Base-by-base conservation (phyloP, 2,329 filamentous ascomycete species). In the Paracamarosporium sp. region DNA sequence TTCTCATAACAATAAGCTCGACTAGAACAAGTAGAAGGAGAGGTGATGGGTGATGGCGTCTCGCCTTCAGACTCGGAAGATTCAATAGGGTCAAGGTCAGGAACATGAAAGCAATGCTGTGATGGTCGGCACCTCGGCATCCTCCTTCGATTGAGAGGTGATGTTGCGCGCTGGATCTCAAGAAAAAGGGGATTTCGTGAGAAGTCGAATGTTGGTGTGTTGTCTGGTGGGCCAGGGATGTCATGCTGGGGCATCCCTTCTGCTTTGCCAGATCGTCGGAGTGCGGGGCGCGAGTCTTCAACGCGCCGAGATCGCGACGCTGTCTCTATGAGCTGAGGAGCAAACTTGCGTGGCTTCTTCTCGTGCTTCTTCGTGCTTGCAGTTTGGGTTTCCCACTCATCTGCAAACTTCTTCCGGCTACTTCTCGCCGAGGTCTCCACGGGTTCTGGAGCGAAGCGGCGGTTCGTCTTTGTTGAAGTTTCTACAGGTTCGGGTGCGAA, bases 261-360 rank as follows among this genome's bases (percentile, higher is more conserved):
- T 33, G 90, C 92, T 78, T 89, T 91, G 77, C 91, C 88, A 56
- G 85, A 84, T 11, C 85, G 86, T 53, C 82, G 82, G 22, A 88
- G 86, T 28, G 88, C 85, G 20, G 88, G 87, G 5, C 82, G 83
- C 1, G 82, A 76, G 66, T 92, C 89, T 20, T 87, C 87, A 15
- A 85, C 85, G 68, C 87, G 87, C 61, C 90, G 86, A 31, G 88
- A 87, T 52, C 92, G 84, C 66, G 88, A 86, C 4, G 90, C 90
- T 2, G 91, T 93, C 76, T 94, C 92, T 60, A 96, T 88, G 54
- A 96, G 81, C 68, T 94, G 89, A 12, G 92, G 92, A 28, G 88
- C 85, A 74, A 96, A 96, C 58, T 77, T 84, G 40, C 82, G 54
- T 70, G 45, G 38, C 51, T 28, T 58, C 46, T 55, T 48, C 31